Percentiles rank a stretch among this genome's conserved stretches.
Conservation (phyloP, 1,284 basidiomycete genomes). For the Ceratorhiza oryzae-sativae region DNA sequence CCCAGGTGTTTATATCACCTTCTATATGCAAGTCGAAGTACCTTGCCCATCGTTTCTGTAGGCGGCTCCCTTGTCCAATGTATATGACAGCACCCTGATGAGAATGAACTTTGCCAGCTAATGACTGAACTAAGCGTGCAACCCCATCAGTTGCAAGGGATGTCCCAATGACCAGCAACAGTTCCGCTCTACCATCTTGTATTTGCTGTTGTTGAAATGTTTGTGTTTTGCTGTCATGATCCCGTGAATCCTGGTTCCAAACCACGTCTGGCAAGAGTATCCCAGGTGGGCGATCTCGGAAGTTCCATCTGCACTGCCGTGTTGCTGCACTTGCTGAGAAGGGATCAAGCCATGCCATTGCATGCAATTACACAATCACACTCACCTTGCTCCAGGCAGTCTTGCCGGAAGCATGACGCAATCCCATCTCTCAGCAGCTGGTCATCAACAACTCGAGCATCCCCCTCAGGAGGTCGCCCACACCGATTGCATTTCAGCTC, state of each 20-base stretch:
- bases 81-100: neutral
- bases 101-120: neutral
- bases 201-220: neutral
- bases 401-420: neutral
- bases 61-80: neutral
- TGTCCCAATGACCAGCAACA: constrained; percentile 18
- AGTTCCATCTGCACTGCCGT: neutral
- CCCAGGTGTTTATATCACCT: constrained; percentile 9
- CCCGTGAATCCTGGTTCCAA: neutral
- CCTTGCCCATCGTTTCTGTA: neutral
- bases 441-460: neutral
- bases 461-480: neutral
- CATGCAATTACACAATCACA: neutral
- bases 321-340: too few relatives aligned
- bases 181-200: neutral
- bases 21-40: constrained; percentile 8
- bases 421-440: neutral
- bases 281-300: neutral
- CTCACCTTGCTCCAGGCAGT: constrained; percentile 7
- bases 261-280: neutral
- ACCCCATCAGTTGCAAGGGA: constrained; percentile 13
- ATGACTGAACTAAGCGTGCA: neutral
- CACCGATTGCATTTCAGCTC: constrained; percentile 23
- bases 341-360: too few relatives aligned
- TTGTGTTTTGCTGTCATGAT: neutral